Evolutionary conservation across 108 stramenopile species (phyloP).

Genomic region (Pseudonitzschia pungens): DNA sequence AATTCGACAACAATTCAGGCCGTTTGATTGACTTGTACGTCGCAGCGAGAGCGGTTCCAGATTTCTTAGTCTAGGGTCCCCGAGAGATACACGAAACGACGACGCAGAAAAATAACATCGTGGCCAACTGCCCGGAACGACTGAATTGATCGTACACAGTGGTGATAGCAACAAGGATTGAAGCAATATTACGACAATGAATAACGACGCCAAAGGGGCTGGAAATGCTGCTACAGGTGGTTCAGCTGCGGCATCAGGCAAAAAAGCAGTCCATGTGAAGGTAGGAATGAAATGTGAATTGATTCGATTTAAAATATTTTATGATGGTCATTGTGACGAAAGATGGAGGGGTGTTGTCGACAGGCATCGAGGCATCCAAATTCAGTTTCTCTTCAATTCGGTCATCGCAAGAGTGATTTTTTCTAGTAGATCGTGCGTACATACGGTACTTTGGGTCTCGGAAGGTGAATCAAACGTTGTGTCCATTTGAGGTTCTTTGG

Average conservation of each 20-base stretch:
- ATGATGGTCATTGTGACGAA: conserved; percentile 9
- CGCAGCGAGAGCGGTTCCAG: no score
- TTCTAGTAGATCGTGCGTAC: conserved; percentile 27
- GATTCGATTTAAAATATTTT: background rate
- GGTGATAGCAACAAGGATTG: background rate
- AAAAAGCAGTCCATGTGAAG: conserved; percentile 52
- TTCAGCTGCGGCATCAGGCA: conserved; percentile 19
- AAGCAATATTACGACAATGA: background rate
- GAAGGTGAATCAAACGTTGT: background rate
- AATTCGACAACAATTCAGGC: no score
- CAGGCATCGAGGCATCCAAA: conserved; percentile 6
- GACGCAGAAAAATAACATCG: no score
- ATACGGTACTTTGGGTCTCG: conserved; percentile 15
- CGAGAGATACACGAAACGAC: no score
- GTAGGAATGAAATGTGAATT: conserved; percentile 22
- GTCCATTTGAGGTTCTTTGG: conserved; percentile 14
- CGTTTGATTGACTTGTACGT: no score
- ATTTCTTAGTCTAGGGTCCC: no score
- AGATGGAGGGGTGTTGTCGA: conserved; percentile 3
- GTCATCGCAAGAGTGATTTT: conserved; percentile 29
- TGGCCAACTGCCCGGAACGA: background rate
- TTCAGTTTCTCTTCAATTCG: conserved; percentile 14
- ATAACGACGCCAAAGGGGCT: background rate
- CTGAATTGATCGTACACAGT: background rate
- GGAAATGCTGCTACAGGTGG: conserved; percentile 6